Base-by-base conservation (phyloP, 495 filamentous ascomycete genomes). In the Tuber aestivum region DNA sequence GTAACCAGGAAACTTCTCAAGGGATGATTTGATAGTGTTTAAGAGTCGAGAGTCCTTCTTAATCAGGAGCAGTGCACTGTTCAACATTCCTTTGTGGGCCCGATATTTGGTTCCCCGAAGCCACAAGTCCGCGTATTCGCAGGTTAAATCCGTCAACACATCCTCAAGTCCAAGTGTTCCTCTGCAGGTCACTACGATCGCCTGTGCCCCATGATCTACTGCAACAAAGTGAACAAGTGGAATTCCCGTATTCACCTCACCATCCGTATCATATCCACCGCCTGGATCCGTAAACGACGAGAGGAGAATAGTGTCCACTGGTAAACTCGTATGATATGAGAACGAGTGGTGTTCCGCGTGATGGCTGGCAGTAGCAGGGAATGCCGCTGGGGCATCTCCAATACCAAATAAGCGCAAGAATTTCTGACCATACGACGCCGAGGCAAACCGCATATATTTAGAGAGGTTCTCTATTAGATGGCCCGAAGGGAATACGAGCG, bases 1-100 rank as follows among this genome's bases (percentile, higher is more conserved):
- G 81, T 94, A 94, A 42, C 90, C 89, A 3, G 87, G 84, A 75
- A 90, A 91, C 71, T 92, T 88, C 73, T 92, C 90, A 3, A 94
- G 85, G 0, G 92, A 91, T n/a, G 89, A 86, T 79, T 89, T 88
- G 41, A 94, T 87, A 0, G 89, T 92, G 70, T 87, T 85, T 76
- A 94, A 87, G 2, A 94, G 90, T 69, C 88, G 84, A 45, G 89
- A 89, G 23, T 85, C 85, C 27, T 90, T 90, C 80, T 90, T 89
- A 0, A 94, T 85, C 1, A 94, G 86, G 9, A 92, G 87, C 38
- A 89, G 86, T 4, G 92, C 92, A 5, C 91, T 93, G 20, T 92
- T 91, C 78, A 92, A 90, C 79, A 94, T 92, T n/a, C 92, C 92
- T 81, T 93, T 94, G 84, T 94, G 92, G 0, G 93, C 91, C 72